Conservation (phyloP, 164 flowering plant species). For the Stephania yunnanensis region DNA sequence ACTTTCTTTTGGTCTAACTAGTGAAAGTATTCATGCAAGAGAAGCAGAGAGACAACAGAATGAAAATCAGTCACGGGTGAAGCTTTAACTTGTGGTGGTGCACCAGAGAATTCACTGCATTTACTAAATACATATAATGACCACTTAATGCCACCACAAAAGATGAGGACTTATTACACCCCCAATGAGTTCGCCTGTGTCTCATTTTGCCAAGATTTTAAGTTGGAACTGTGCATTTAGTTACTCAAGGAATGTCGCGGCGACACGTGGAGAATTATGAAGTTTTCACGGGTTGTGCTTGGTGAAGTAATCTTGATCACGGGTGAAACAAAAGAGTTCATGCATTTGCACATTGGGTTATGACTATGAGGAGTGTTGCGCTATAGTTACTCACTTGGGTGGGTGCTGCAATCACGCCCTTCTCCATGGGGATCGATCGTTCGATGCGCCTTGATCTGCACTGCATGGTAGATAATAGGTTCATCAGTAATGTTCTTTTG, state of each 20-base stretch:
- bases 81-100: conserved; percentile 5
- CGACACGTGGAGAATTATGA: conserved; percentile 19
- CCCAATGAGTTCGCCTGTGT: conserved; percentile 7
- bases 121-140: neutral
- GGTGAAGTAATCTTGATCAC: conserved; percentile 21
- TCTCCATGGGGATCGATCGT: too few species aligned
- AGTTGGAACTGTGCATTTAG: neutral
- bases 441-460: too few species aligned
- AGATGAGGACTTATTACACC: conserved; percentile 7
- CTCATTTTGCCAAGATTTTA: conserved; percentile 7
- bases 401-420: too few species aligned
- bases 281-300: conserved; percentile 25
- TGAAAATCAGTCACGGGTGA: conserved; percentile 22
- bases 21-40: neutral
- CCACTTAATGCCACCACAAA: neutral
- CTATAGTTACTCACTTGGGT: too few species aligned
- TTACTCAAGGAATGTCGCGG: neutral
- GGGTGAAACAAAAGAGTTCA: conserved; percentile 14
- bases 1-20: conserved; percentile 26
- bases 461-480: neutral
- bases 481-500: neutral
- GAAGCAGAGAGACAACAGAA: conserved; percentile 17
- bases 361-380: neutral
- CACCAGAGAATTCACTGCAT: neutral
- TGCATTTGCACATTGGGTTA: neutral